These are phyloP conservation scores for Sporisorium scitamineum DNA, from an alignment of 1,284 basidiomycete genomes.

Conservation along the genomic window DNA sequence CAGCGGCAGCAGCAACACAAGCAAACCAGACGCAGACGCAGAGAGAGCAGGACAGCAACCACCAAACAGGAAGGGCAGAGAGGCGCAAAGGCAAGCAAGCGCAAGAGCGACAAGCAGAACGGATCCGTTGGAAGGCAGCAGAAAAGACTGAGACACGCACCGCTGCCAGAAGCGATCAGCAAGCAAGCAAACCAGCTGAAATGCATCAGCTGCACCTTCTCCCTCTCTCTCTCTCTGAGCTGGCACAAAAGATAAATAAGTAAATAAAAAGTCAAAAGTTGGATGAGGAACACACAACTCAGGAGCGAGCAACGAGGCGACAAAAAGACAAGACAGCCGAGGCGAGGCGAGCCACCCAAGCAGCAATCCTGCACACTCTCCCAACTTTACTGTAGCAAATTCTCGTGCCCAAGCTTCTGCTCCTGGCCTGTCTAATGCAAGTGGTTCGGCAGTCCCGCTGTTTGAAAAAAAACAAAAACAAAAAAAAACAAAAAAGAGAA, in stretches of 20 bases:
- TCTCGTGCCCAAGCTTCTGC: not conserved
- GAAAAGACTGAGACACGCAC: not conserved
- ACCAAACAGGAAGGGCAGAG: not conserved
- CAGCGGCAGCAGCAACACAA: not conserved
- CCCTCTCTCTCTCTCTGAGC: conserved; percentile 1
- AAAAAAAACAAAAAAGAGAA: not conserved
- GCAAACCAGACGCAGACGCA: not conserved
- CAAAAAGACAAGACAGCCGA: not conserved
- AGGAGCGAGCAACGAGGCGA: conserved; percentile 6
- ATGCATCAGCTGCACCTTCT: not conserved
- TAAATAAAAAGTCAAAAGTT: not conserved
- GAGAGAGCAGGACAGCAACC: too few species aligned
- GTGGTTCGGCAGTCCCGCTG: conserved; percentile 4
- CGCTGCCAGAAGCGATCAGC: not conserved
- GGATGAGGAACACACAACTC: not conserved
- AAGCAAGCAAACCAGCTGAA: not conserved
- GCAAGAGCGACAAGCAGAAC: too few species aligned
- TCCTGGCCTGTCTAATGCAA: not conserved
- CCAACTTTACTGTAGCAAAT: too few species aligned
- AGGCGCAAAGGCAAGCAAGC: not conserved
- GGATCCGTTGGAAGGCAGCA: not conserved
- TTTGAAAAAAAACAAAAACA: not conserved
- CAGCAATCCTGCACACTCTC: not conserved
- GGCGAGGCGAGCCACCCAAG: not conserved
- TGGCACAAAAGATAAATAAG: not conserved